phyloP scores from a whole-genome alignment of 2,329 filamentous ascomycete species.

The Pseudopyrenochaeta lycopersici region DNA sequence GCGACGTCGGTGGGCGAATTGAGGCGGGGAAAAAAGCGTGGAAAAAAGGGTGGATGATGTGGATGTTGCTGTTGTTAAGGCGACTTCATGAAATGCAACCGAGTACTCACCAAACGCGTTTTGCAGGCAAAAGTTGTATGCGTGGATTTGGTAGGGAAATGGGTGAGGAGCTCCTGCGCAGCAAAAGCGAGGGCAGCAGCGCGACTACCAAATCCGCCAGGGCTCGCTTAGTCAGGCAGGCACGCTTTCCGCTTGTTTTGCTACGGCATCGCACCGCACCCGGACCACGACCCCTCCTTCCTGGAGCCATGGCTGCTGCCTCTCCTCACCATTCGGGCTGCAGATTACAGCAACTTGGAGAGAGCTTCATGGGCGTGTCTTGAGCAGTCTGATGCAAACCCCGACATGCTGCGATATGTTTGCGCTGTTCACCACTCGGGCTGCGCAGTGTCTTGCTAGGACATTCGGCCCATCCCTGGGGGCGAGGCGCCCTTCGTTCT shows the following conservation, averaged over 20 bases:
- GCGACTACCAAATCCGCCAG: neutral
- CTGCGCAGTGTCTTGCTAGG: neutral
- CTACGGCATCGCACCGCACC: slow-evolving; percentile 16
- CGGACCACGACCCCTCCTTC: slow-evolving; percentile 20
- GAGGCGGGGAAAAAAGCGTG: slow-evolving; percentile 42
- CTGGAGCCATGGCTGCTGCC: slow-evolving; percentile 13
- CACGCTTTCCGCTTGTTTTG: slow-evolving; percentile 19
- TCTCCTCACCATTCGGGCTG: slow-evolving; percentile 22
- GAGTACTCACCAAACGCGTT: slow-evolving; percentile 45
- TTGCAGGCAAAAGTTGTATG: slow-evolving; percentile 31
- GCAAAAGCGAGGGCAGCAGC: slow-evolving; percentile 15
- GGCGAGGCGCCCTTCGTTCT: slow-evolving; percentile 21
- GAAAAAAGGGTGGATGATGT: slow-evolving; percentile 40
- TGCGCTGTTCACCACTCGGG: neutral
- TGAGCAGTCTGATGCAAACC: neutral
- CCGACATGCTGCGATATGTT: neutral
- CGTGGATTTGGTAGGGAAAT: slow-evolving; percentile 31
- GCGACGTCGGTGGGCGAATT: slow-evolving; percentile 35
- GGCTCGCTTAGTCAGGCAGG: slow-evolving; percentile 15
- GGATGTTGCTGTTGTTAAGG: slow-evolving; percentile 29
- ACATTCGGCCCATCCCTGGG: slow-evolving; percentile 16
- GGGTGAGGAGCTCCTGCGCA: slow-evolving; percentile 9
- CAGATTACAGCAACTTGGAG: slow-evolving; percentile 9
- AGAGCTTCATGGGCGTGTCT: neutral
- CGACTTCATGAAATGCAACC: slow-evolving; percentile 29